A percentile compares a stretch with the other conserved stretches of the same genome.
Evolutionary conservation across 2,329 filamentous ascomycete genomes (phyloP).

Genomic region (Penicillium sp.): DNA sequence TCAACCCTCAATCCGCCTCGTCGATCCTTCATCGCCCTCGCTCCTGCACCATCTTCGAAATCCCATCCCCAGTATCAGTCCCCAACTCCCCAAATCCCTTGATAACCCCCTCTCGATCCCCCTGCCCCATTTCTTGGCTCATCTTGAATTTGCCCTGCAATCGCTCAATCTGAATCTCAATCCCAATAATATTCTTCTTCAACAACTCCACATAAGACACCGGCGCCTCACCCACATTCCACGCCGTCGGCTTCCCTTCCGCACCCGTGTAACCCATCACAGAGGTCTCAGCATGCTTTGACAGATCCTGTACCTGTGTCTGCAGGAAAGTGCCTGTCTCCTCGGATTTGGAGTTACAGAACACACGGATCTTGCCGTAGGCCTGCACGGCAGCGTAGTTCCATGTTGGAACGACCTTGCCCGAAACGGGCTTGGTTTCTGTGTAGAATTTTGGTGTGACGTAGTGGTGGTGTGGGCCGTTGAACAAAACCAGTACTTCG

Average conservation of each 20-base stretch:
- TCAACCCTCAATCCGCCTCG: background rate
- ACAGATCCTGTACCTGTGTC: conserved; percentile 56
- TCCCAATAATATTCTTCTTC: conserved; percentile 60
- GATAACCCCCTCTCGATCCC: conserved; percentile 58
- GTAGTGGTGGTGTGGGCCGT: conserved; percentile 59
- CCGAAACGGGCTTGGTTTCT: conserved; percentile 62
- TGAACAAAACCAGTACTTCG: conserved; percentile 66
- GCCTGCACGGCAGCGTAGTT: conserved; percentile 66
- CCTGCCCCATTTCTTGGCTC: conserved; percentile 60
- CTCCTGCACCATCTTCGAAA: conserved; percentile 22
- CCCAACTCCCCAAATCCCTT: conserved; percentile 53
- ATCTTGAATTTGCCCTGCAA: conserved; percentile 67
- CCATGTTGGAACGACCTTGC: conserved; percentile 69
- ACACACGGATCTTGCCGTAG: conserved; percentile 59
- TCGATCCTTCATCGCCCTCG: conserved; percentile 3
- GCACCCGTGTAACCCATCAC: conserved; percentile 59
- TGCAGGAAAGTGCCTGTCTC: conserved; percentile 52
- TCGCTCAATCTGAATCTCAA: conserved; percentile 58
- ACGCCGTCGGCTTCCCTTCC: conserved; percentile 51
- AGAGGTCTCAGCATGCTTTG: conserved; percentile 50
- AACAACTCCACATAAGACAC: conserved; percentile 57
- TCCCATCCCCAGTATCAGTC: conserved; percentile 37
- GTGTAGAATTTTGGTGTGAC: conserved; percentile 68
- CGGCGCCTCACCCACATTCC: conserved; percentile 63
- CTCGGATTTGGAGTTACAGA: conserved; percentile 49